Conservation (phyloP, 176 grass and related monocot species). For the Ensete glaucum region DNA sequence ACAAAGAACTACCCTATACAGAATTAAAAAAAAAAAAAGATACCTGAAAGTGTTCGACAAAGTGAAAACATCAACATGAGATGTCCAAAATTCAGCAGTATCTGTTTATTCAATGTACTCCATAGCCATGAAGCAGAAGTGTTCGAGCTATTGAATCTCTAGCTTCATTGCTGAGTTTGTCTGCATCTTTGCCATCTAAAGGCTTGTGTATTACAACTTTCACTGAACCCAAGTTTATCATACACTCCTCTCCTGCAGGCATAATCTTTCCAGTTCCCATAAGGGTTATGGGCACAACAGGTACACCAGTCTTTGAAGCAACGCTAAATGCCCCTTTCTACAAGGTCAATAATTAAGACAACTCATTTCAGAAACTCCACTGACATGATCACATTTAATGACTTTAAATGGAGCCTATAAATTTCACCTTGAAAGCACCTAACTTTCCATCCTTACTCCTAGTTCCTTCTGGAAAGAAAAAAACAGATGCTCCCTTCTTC, state of each 20-base stretch:
- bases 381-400: constrained; percentile 9
- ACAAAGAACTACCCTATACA: not conserved
- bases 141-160: constrained; percentile 62
- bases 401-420: not conserved
- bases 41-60: constrained; percentile 1
- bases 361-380: not conserved
- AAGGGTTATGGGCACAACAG: constrained; percentile 80
- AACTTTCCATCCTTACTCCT: constrained; percentile 87
- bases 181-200: constrained; percentile 52
- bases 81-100: constrained; percentile 6
- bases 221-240: constrained; percentile 62
- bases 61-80: not conserved
- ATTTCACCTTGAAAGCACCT: constrained; percentile 82
- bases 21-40: not conserved
- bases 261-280: constrained; percentile 79
- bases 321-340: constrained; percentile 96
- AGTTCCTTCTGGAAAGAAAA: constrained; percentile 97
- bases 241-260: constrained; percentile 80
- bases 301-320: constrained; percentile 66
- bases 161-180: constrained; percentile 47
- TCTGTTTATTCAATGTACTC: constrained; percentile 39
- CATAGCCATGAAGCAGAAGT: constrained; percentile 61
- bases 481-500: constrained; percentile 72
- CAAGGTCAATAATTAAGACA: constrained; percentile 19
- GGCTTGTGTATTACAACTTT: constrained; percentile 78